Evolutionary conservation across 2,329 filamentous ascomycete genomes (phyloP), one percentile per base, ranked within the genome.

Genomic region (Alternaria solani): DNA sequence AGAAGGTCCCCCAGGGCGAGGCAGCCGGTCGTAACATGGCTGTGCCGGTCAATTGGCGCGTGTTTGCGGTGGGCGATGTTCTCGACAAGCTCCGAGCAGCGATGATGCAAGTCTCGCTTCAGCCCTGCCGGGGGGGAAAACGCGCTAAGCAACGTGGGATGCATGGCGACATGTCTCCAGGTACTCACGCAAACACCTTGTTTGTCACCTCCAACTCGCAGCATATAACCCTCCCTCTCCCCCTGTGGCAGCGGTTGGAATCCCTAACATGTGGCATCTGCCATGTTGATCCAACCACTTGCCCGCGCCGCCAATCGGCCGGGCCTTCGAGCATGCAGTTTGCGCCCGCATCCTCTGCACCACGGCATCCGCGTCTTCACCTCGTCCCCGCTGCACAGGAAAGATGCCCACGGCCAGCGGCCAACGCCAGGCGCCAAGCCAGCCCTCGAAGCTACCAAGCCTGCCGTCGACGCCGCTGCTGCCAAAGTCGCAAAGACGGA

Each of bases 301-400:
- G 68, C 75, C 68, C 75, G 75, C 65, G 73, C 73, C 64, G 70
- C 66, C 57, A 70, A 68, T 53, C 69, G 72, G 69, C 70, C 74
- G 61, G 63, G 64, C 55, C 66, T 73, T 52, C 66, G 61, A 56
- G 49, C 64, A 34, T 55, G 60, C 61, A 54, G 61, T 61, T 54
- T 66, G 60, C 67, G 62, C 61, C 64, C 65, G 25, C 62, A 59
- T 18, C 61, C 69, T n/a, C 62, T 70, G 11, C 64, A 59, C 58
- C 61, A 67, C 57, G 57, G 63, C 55, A 63, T 68, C 32, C 78
- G 81, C 51, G 77, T 83, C 61, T 83, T 84, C 68, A 77, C 80
- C 20, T 79, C 78, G 7, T 79, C 76, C 51, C 79, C 79, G 23
- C 76, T 76, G 5, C 80, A 81, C 72, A 77, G 74, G 69, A 83